Conservation (phyloP, 495 filamentous ascomycete species). For the Thermochaetoides thermophila region DNA sequence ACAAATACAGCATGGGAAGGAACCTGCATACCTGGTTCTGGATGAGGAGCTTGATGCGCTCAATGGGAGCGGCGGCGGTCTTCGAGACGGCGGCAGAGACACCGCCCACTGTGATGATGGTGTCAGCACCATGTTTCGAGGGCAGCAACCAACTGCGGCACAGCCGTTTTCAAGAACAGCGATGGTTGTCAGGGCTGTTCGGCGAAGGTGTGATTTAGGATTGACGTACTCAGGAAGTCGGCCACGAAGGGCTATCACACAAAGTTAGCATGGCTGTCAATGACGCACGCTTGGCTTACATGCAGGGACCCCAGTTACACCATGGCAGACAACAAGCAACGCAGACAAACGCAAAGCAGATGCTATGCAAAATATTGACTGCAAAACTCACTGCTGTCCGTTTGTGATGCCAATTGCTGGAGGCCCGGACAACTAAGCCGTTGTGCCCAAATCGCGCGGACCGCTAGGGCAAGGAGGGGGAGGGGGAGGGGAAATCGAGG, state of each 20-base stretch:
- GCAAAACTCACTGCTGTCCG: too few species aligned
- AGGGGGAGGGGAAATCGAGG: slow-evolving; percentile 16
- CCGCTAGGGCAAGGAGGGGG: slow-evolving; percentile 21
- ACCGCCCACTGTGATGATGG: slow-evolving; percentile 74
- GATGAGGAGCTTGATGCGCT: slow-evolving; percentile 99
- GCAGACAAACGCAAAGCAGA: too few species aligned
- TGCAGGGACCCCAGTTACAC: too few species aligned
- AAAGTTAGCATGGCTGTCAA: too few species aligned
- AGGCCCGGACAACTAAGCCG: too few species aligned
- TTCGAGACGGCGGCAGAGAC: slow-evolving; percentile 99
- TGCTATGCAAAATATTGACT: too few species aligned
- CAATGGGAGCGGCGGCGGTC: slow-evolving; percentile 98
- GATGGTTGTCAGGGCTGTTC: not conserved
- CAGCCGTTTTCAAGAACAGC: slow-evolving; percentile 26
- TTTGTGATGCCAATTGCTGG: too few species aligned
- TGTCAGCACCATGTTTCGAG: slow-evolving; percentile 11
- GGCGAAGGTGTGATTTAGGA: not conserved
- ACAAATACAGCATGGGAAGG: too few species aligned
- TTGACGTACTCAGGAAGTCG: slow-evolving; percentile 92
- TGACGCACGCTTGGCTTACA: too few species aligned
- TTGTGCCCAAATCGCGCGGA: too few species aligned
- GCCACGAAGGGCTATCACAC: slow-evolving; percentile 64
- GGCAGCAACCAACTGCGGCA: slow-evolving; percentile 3
- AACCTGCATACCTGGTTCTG: slow-evolving; percentile 99
- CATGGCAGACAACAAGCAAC: too few species aligned